Conservation (phyloP, 176 grass and related monocot species). For the Cymbopogon citratus region DNA sequence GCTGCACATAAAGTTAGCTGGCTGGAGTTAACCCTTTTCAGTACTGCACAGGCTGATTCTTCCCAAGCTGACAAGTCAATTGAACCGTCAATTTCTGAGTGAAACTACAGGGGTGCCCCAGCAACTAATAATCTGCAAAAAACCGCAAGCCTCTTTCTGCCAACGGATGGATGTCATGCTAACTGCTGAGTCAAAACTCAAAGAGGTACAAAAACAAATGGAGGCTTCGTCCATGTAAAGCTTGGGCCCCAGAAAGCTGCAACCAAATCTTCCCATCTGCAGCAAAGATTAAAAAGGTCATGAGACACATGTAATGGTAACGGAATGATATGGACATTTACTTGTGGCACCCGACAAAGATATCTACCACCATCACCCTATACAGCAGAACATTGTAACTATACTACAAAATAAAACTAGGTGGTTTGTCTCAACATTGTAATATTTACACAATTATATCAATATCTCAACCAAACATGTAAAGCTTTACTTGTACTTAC, state of each 20-base stretch:
- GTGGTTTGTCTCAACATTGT: not conserved
- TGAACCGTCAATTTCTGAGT: constrained; percentile 3
- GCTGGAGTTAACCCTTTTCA: constrained; percentile 14
- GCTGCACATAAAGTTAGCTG: constrained; percentile 26
- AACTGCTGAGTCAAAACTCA: constrained; percentile 21
- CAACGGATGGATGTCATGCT: constrained; percentile 13
- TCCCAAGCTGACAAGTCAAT: not conserved
- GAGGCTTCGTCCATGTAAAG: constrained; percentile 1
- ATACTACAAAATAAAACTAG: not conserved
- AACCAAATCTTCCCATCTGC: constrained; percentile 23
- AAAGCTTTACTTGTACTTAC: constrained; percentile 3
- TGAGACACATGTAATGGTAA: not conserved
- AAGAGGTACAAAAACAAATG: not conserved
- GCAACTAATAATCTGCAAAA: constrained; percentile 26
- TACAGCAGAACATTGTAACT: not conserved
- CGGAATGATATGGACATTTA: not conserved
- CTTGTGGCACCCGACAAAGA: not conserved
- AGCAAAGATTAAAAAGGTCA: not conserved
- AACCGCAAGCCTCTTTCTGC: constrained; percentile 9
- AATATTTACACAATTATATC: not conserved
- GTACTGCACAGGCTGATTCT: constrained; percentile 28
- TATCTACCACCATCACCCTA: not conserved
- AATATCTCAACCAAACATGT: constrained; percentile 4
- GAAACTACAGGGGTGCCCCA: constrained; percentile 1
- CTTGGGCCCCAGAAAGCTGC: not conserved